Base-by-base conservation (phyloP, 2,329 filamentous ascomycete species). In the Huntiella bhutanensis region DNA sequence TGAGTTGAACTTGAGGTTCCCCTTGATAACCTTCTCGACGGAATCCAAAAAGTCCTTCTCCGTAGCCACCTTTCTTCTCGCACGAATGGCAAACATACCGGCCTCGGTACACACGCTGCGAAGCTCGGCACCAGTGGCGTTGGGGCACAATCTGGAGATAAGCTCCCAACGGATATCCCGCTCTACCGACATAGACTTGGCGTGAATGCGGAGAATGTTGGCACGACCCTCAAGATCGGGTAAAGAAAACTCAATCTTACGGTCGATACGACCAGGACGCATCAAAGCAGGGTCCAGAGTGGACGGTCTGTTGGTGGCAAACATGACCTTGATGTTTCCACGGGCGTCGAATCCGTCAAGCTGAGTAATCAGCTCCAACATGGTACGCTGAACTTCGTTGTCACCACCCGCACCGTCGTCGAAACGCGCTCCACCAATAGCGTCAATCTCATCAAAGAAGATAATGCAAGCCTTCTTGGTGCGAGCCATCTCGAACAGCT, bases 381-480 rank as follows among this genome's bases (percentile, higher is more conserved):
- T 96, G 53, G 88, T 96, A 67, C 88, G 74, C 64, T 96, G 88
- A 5, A 96, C 88, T 62, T 96, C 88, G 60, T 96, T 96, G 64
- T 96, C 88, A 58, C 88, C 88, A 56, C 88, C 88, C 52, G 88
- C 88, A 54, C 88, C 88, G 56, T 96, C 88, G 57, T 96, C 88
- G 60, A 96, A 95, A 63, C 88, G 84, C 35, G 88, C 88, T 55
- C 88, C 88, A 59, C 88, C 88, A 47, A 96, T 84, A 42, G 88
- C 88, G 62, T 96, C 88, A 52, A 96, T 91, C 67, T 98, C 91
- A 61, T 52, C 51, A 59, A 94, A 93, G 77, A 98, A 98, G 66
- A 98, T 98, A 60, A 98, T 98, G 64, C 91, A 98, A 1, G 91
- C 91, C 67, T 98, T 98, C 75, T 98, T 98, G 48, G 91, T 96